These are phyloP conservation scores for Scheffersomyces cryptocercus DNA, from an alignment of 1,139 yeast genomes.

Conservation along the genomic window DNA sequence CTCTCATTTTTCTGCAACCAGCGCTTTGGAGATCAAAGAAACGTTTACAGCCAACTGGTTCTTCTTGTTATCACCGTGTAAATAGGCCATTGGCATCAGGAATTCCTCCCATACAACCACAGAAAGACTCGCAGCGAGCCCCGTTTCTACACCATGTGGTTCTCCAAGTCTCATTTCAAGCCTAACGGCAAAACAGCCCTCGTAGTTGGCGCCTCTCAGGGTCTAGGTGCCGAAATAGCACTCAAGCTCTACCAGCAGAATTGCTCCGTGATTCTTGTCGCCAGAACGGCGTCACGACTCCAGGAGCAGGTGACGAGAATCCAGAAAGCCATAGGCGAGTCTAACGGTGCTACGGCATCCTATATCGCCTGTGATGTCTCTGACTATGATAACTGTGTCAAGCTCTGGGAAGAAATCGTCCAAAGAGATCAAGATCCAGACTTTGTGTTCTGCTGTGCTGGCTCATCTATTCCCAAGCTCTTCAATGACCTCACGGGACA, in stretches of 20 bases:
- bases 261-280: constrained; percentile 70
- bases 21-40: no score
- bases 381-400: constrained; percentile 48
- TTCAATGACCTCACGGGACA: constrained; percentile 64
- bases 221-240: constrained; percentile 84
- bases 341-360: constrained; percentile 31
- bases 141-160: constrained; percentile 20
- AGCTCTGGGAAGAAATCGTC: constrained; percentile 32
- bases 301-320: constrained; percentile 49
- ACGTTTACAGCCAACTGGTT: no score
- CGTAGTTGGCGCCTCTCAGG: constrained; percentile 96
- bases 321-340: constrained; percentile 17
- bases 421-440: constrained; percentile 54
- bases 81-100: no score
- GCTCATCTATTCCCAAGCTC: constrained; percentile 78
- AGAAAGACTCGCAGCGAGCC: no score
- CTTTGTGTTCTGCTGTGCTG: constrained; percentile 82
- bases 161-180: constrained; percentile 27
- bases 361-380: constrained; percentile 71
- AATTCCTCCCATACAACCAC: no score
- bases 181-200: constrained; percentile 60
- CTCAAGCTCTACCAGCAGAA: constrained; percentile 53
- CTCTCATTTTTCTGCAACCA: no score
- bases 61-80: no score
- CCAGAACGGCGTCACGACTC: constrained; percentile 67